Evolutionary conservation across 768 basidiomycete species (phyloP).

Genomic region (Suillus placidus): DNA sequence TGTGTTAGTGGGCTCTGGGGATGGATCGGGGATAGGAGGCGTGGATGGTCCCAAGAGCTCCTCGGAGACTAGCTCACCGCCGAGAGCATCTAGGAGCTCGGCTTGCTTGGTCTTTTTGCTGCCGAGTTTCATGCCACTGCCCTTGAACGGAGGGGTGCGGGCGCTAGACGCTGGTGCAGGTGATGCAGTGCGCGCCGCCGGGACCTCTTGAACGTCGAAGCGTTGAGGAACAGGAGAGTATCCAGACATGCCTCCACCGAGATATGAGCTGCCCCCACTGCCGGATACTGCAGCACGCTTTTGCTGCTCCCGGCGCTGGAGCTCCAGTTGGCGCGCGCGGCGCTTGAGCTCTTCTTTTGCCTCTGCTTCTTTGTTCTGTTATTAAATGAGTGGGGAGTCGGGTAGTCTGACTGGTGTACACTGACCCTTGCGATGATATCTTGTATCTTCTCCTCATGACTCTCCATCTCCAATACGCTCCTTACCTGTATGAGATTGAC

Average conservation of each 20-base stretch:
- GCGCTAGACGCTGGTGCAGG: conserved; percentile 47
- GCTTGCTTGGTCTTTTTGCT: conserved; percentile 89
- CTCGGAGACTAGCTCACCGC: conserved; percentile 68
- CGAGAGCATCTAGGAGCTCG: conserved; percentile 85
- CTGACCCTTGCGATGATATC: conserved; percentile 94
- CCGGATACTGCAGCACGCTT: conserved; percentile 62
- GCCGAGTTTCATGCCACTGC: conserved; percentile 95
- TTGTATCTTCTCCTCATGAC: conserved; percentile 93
- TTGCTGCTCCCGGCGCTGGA: conserved; percentile 95
- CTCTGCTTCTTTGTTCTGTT: conserved; percentile 96
- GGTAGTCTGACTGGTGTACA: conserved; percentile 10
- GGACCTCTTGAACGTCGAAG: conserved; percentile 66
- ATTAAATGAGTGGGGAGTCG: background rate
- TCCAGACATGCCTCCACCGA: conserved; percentile 67
- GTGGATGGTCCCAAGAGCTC: conserved; percentile 53
- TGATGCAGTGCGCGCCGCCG: conserved; percentile 46
- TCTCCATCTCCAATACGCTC: conserved; percentile 85
- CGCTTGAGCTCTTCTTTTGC: conserved; percentile 99
- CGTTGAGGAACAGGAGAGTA: conserved; percentile 72
- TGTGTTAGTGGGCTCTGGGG: conserved; percentile 47
- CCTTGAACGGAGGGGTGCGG: conserved; percentile 87
- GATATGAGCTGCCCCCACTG: conserved; percentile 54
- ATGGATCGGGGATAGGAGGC: conserved; percentile 50
- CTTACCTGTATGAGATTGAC: conserved; percentile 80
- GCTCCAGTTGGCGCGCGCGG: conserved; percentile 95